Percentiles rank a stretch among this genome's conserved stretches.
These are phyloP conservation scores for Lyophyllum semitale DNA, from an alignment of 768 basidiomycete genomes.

Conservation along the genomic window DNA sequence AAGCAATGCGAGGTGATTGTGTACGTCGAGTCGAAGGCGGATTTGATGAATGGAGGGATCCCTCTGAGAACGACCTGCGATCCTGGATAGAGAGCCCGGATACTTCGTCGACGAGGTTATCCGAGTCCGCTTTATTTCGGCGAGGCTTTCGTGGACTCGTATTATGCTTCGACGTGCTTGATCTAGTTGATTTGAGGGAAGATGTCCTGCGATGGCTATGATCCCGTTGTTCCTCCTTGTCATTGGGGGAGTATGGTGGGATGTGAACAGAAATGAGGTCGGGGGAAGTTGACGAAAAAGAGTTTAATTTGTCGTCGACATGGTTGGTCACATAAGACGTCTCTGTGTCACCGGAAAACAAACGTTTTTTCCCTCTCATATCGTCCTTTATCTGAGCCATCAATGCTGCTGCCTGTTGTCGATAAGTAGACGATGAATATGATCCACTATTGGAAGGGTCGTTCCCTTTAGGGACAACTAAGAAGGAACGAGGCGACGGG, in stretches of 20 bases:
- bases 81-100: constrained; percentile 47
- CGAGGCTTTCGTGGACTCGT: constrained; percentile 47
- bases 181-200: constrained; percentile 9
- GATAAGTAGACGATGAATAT: constrained; percentile 68
- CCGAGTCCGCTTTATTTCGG: constrained; percentile 37
- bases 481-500: constrained; percentile 31
- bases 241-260: constrained; percentile 7
- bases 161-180: constrained; percentile 21
- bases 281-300: constrained; percentile 15
- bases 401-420: constrained; percentile 73
- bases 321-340: constrained; percentile 42
- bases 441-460: constrained; percentile 33
- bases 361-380: constrained; percentile 71
- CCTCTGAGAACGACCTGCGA: constrained; percentile 25
- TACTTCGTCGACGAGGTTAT: constrained; percentile 39
- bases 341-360: constrained; percentile 71
- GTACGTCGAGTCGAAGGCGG: constrained; percentile 20
- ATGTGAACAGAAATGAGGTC: constrained; percentile 7
- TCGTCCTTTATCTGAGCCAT: constrained; percentile 88
- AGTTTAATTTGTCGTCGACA: constrained; percentile 31
- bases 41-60: constrained; percentile 14
- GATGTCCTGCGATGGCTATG: constrained; percentile 31
- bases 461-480: constrained; percentile 31
- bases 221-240: constrained; percentile 35
- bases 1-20: constrained; percentile 23